Evolutionary conservation across 2,329 filamentous ascomycete genomes (phyloP).

Genomic region (Diaporthe helianthi): DNA sequence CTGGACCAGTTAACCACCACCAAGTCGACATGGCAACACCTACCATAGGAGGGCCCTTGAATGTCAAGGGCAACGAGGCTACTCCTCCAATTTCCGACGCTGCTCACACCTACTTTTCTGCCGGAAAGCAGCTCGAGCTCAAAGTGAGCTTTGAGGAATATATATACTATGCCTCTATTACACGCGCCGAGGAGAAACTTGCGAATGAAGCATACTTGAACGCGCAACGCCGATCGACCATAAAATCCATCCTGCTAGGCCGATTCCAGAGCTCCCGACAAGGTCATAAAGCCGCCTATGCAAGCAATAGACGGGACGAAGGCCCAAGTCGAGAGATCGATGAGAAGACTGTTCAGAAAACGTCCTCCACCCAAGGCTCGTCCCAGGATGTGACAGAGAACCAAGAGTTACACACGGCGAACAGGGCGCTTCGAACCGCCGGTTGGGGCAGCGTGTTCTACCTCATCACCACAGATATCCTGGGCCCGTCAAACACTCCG

Average conservation of each 20-base stretch:
- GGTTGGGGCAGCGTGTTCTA: constrained; percentile 55
- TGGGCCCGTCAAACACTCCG: constrained; percentile 51
- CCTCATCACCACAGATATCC: constrained; percentile 56
- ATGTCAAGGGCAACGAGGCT: not conserved
- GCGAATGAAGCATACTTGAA: not conserved
- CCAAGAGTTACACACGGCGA: constrained; percentile 55
- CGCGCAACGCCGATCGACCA: not conserved
- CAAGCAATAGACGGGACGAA: not conserved
- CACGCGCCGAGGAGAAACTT: constrained; percentile 15
- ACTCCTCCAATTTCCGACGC: not conserved
- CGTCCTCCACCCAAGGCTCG: not conserved
- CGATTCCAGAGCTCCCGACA: not conserved
- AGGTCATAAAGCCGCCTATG: not conserved
- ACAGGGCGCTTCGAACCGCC: constrained; percentile 53
- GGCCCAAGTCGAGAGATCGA: not conserved
- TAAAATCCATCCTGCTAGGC: not conserved
- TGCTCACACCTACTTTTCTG: constrained; percentile 1
- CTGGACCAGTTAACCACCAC: not conserved
- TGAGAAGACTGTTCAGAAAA: not conserved
- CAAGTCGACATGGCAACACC: not conserved
- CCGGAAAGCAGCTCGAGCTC: not conserved
- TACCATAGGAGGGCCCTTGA: constrained; percentile 1
- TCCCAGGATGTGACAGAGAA: constrained; percentile 40
- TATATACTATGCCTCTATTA: constrained; percentile 16
- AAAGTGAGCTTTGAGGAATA: constrained; percentile 22